phyloP scores from a whole-genome alignment of 768 basidiomycete genomes.

The Tubosaeta sp. region DNA sequence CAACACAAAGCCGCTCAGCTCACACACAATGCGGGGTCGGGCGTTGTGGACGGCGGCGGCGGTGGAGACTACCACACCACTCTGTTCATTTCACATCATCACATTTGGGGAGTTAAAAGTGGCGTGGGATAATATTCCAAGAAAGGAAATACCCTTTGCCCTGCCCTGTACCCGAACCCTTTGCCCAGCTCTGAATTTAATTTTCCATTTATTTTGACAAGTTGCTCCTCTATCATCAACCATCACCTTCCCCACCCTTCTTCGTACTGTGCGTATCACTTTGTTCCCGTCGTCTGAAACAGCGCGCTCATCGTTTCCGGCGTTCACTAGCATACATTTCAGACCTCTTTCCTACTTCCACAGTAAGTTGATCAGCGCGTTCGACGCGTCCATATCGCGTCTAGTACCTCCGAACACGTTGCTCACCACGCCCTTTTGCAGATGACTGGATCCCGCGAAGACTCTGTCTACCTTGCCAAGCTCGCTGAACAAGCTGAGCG shows the following conservation, averaged over 20 bases:
- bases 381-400: slow-evolving; percentile 34
- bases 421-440: slow-evolving; percentile 26
- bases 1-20: neutral
- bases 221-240: slow-evolving; percentile 43
- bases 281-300: slow-evolving; percentile 29
- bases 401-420: slow-evolving; percentile 10
- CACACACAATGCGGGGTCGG: neutral
- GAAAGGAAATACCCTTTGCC: slow-evolving; percentile 30
- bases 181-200: slow-evolving; percentile 70
- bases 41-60: neutral
- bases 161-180: slow-evolving; percentile 57
- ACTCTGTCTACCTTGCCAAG: slow-evolving; percentile 99
- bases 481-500: slow-evolving; percentile 99
- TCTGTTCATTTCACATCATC: slow-evolving; percentile 9
- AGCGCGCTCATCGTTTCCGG: slow-evolving; percentile 33
- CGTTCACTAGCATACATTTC: slow-evolving; percentile 11
- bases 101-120: slow-evolving; percentile 12
- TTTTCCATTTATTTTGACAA: slow-evolving; percentile 49
- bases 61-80: slow-evolving; percentile 1
- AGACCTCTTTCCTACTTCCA: slow-evolving; percentile 26
- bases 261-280: slow-evolving; percentile 40
- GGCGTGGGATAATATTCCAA: slow-evolving; percentile 19
- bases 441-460: slow-evolving; percentile 86
- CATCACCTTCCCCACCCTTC: slow-evolving; percentile 39
- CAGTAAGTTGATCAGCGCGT: slow-evolving; percentile 42